Percentiles rank a stretch among this genome's conserved stretches.
Evolutionary conservation across 805 yeast species (phyloP).

Genomic region (Starmerella riodocensis): DNA sequence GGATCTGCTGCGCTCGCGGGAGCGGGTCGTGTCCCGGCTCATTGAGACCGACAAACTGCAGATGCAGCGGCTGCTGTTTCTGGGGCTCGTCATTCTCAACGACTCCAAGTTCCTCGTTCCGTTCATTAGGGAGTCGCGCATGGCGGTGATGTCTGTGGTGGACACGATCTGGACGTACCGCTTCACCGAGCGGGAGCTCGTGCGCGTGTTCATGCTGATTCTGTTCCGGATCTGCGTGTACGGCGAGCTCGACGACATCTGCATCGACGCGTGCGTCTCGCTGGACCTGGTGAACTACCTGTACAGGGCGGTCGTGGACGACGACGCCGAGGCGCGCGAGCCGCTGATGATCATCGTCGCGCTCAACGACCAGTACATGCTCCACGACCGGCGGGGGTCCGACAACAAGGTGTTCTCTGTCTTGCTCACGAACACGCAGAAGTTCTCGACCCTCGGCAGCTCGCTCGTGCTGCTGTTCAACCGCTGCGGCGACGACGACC

Average conservation of each 20-base stretch:
- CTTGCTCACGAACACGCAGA: slow-evolving; percentile 34
- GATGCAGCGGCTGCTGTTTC: slow-evolving; percentile 3
- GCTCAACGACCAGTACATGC: slow-evolving; percentile 79
- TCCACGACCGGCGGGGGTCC: slow-evolving; percentile 22
- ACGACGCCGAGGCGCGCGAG: slow-evolving; percentile 31
- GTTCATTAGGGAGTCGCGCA: neutral
- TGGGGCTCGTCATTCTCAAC: slow-evolving; percentile 5
- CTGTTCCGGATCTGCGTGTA: slow-evolving; percentile 6
- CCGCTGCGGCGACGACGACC: slow-evolving; percentile 43
- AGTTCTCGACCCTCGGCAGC: slow-evolving; percentile 47
- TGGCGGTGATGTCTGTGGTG: slow-evolving; percentile 25
- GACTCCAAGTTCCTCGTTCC: slow-evolving; percentile 1
- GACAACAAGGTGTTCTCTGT: slow-evolving; percentile 44
- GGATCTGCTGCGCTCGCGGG: slow-evolving; percentile 2
- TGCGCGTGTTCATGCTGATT: slow-evolving; percentile 35
- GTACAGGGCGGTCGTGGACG: slow-evolving; percentile 34
- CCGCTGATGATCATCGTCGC: slow-evolving; percentile 60
- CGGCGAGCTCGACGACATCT: slow-evolving; percentile 3
- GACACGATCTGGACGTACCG: slow-evolving; percentile 31
- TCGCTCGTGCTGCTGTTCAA: slow-evolving; percentile 64
- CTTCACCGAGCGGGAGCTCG: slow-evolving; percentile 29
- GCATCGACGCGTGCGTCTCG: slow-evolving; percentile 25
- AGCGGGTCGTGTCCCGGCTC: slow-evolving; percentile 5
- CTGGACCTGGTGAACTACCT: slow-evolving; percentile 37
- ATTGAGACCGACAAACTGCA: slow-evolving; percentile 8